A percentile compares a stretch with the other conserved stretches of the same genome.
Evolutionary conservation across 495 filamentous ascomycete genomes (phyloP).

Genomic region (Corynascus novoguineensis): DNA sequence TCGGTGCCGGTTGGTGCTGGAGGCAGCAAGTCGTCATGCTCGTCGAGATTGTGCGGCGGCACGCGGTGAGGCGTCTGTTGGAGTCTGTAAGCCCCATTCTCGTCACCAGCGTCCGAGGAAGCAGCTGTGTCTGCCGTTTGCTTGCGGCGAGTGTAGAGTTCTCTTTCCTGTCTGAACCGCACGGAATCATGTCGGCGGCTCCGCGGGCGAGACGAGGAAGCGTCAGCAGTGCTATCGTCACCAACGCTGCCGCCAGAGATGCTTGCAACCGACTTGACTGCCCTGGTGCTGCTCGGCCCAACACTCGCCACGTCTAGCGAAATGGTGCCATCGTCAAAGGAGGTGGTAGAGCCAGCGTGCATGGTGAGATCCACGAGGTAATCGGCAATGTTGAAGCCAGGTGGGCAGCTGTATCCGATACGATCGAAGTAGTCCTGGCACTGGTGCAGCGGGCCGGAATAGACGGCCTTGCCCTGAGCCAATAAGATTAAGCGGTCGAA

Average conservation of each 20-base stretch:
- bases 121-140: constrained; percentile 59
- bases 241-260: constrained; percentile 58
- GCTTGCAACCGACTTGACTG: constrained; percentile 88
- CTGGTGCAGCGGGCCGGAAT: constrained; percentile 81
- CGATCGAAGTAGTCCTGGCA: constrained; percentile 92
- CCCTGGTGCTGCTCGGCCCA: constrained; percentile 78
- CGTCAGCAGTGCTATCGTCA: constrained; percentile 38
- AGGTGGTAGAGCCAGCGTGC: constrained; percentile 58
- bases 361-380: constrained; percentile 96
- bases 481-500: constrained; percentile 91
- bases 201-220: constrained; percentile 53
- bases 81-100: constrained; percentile 54
- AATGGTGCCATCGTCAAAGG: constrained; percentile 49
- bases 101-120: constrained; percentile 59
- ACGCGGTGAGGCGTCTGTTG: constrained; percentile 58
- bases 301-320: constrained; percentile 62
- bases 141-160: constrained; percentile 82
- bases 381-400: constrained; percentile 97
- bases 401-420: constrained; percentile 84
- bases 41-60: constrained; percentile 56
- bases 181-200: constrained; percentile 67
- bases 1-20: constrained; percentile 63
- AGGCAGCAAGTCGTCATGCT: constrained; percentile 70
- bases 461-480: constrained; percentile 84
- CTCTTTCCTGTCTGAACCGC: constrained; percentile 75